Evolutionary conservation across 768 basidiomycete species (phyloP).

Genomic region (Hericium coralloides): DNA sequence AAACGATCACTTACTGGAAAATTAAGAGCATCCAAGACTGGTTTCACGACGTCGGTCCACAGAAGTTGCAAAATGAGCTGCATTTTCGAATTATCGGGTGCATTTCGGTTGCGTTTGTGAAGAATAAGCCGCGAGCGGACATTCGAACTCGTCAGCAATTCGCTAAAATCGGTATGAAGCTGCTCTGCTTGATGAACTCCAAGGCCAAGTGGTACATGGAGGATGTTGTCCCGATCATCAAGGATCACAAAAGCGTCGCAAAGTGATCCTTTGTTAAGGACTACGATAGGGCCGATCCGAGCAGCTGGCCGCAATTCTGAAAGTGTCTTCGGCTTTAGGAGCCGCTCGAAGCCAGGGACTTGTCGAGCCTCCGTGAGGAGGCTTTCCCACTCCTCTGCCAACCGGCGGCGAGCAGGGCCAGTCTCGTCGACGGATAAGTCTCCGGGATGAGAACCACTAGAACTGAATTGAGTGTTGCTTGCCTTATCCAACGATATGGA

Average conservation of each 20-base stretch:
- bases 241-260: not conserved
- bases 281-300: not conserved
- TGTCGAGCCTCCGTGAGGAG: not conserved
- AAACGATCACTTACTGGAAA: not conserved
- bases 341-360: not conserved
- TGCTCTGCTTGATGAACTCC: not conserved
- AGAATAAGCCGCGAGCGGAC: not conserved
- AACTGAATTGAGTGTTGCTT: not conserved
- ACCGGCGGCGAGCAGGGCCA: not conserved
- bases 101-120: not conserved
- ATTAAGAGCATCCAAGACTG: not conserved
- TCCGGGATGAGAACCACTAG: not conserved
- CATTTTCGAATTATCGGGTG: not conserved
- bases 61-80: not conserved
- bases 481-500: not conserved
- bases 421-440: not conserved
- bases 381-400: not conserved
- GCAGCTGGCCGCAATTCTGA: not conserved
- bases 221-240: not conserved
- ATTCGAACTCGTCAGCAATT: not conserved
- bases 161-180: not conserved
- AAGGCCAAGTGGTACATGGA: not conserved
- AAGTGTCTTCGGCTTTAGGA: not conserved
- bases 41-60: not conserved
- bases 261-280: not conserved